Evolutionary conservation across 2,329 filamentous ascomycete genomes (phyloP), one percentile per base, ranked within the genome.

Genomic region (Xylariaceae sp.): DNA sequence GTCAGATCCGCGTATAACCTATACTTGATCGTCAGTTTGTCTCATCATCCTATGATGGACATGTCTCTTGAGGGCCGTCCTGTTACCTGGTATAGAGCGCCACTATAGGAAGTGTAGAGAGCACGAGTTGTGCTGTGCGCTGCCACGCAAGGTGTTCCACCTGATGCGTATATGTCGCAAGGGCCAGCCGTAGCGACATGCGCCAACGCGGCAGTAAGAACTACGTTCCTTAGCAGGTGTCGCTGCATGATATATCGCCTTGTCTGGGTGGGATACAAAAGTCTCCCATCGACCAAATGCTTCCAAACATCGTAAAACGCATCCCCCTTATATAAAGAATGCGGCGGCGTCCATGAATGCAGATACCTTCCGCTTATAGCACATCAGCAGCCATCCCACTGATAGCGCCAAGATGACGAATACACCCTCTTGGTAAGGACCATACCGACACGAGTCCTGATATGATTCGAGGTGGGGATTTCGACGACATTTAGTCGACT

Each of bases 111-210:
- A 55, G 65, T 72, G 66, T 83, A 85, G 5, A 85, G 63, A 15
- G 81, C 79, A 6, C 82, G 76, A 48, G 81, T 85, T n/a, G 81
- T 85, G 62, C 78, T 78, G 60, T 85, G 81, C 1, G 82, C 82
- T 0, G 82, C 82, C 11, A 85, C 68, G 57, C 82, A 85, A 17
- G 81, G 78, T 1, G 79, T 83, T 43, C 73, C 73, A 1, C 78
- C 81, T 0, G 73, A 71, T 2, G 72, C 62, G 66, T 84, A 85
- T 51, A 85, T 72, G 53, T 85, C 82, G 56, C 81, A 85, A 11
- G 82, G 81, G 11, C 72, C 80, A 40, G 79, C 77, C 18, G 68
- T 61, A n/a, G 33, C 33, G 5, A 35, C 47, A n/a, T 40, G 36
- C 15, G 42, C 19, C 22, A 15, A 36, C 18, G 41, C 19, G 41